These are phyloP conservation scores for Rhynchosporium secalis DNA, from an alignment of 2,329 filamentous ascomycete species.

Conservation along the genomic window DNA sequence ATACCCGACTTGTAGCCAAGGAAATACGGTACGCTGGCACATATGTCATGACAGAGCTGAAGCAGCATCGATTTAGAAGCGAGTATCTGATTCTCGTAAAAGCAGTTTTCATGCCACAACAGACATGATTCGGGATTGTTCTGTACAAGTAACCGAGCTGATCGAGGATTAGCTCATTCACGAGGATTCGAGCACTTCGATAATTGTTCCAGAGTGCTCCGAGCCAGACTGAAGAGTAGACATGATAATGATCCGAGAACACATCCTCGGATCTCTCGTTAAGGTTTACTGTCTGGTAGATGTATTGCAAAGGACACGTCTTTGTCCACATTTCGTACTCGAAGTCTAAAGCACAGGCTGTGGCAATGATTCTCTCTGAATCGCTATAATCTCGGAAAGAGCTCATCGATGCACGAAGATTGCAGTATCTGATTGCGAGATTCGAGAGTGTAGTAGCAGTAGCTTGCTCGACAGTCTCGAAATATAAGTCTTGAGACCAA, in stretches of 20 bases:
- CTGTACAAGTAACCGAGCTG: constrained; percentile 29
- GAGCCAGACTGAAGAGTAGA: constrained; percentile 32
- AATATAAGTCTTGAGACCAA: constrained; percentile 41
- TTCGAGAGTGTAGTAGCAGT: constrained; percentile 44
- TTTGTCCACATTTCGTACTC: constrained; percentile 28
- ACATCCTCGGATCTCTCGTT: constrained; percentile 25
- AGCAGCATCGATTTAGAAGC: constrained; percentile 24
- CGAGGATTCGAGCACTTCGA: constrained; percentile 31
- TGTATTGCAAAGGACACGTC: constrained; percentile 21
- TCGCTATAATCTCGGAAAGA: constrained; percentile 33
- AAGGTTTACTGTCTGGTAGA: constrained; percentile 28
- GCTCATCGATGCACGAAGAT: constrained; percentile 32
- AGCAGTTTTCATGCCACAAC: constrained; percentile 13
- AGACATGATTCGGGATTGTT: constrained; percentile 14
- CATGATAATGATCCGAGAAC: constrained; percentile 35
- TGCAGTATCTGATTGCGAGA: constrained; percentile 40
- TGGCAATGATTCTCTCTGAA: constrained; percentile 25
- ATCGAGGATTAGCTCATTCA: constrained; percentile 33
- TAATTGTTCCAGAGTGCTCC: constrained; percentile 37
- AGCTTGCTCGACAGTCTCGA: constrained; percentile 25
- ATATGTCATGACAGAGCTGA: constrained; percentile 34
- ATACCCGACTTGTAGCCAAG: constrained; percentile 24
- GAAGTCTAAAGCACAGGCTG: constrained; percentile 25
- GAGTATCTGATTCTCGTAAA: constrained; percentile 26
- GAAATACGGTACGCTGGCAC: constrained; percentile 32